These are phyloP conservation scores for Barnettozyma sp. DNA, from an alignment of 805 yeast species.

Conservation along the genomic window DNA sequence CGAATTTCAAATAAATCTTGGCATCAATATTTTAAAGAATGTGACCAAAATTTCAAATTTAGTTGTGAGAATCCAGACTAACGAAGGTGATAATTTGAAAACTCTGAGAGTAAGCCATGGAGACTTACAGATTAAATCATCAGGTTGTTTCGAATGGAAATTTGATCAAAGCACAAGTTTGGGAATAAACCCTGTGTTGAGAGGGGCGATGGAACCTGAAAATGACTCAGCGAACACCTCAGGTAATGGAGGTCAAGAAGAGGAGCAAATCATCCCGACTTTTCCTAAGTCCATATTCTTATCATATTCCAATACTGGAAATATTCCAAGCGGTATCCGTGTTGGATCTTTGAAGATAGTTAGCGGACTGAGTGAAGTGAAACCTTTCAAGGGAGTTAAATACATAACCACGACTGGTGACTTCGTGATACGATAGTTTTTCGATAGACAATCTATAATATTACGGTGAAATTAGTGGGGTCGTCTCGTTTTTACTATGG, in stretches of 20 bases:
- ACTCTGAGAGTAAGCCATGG: slow-evolving; percentile 69
- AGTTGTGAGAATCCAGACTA: slow-evolving; percentile 31
- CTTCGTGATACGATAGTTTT: slow-evolving; percentile 26
- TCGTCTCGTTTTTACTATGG: no score
- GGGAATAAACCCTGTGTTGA: slow-evolving; percentile 61
- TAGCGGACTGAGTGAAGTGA: slow-evolving; percentile 55
- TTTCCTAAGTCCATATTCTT: slow-evolving; percentile 43
- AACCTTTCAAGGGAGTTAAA: slow-evolving; percentile 89
- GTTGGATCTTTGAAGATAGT: slow-evolving; percentile 57
- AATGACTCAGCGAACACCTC: slow-evolving; percentile 2
- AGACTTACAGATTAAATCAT: slow-evolving; percentile 51
- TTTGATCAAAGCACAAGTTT: slow-evolving; percentile 50
- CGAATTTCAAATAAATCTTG: slow-evolving; percentile 32
- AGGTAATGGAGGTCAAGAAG: background rate
- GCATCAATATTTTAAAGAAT: slow-evolving; percentile 31
- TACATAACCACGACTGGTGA: slow-evolving; percentile 64
- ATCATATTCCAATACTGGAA: slow-evolving; percentile 55
- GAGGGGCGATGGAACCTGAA: slow-evolving; percentile 45
- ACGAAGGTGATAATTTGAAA: slow-evolving; percentile 35
- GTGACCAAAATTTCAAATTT: slow-evolving; percentile 45
- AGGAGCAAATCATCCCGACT: slow-evolving; percentile 1
- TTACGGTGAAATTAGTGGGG: no score
- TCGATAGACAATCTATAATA: no score
- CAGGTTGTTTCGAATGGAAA: slow-evolving; percentile 60
- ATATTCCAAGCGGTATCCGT: slow-evolving; percentile 67